Evolutionary conservation across 1,139 yeast genomes (phyloP).

Genomic region (Debaryomycetaceae sp.): DNA sequence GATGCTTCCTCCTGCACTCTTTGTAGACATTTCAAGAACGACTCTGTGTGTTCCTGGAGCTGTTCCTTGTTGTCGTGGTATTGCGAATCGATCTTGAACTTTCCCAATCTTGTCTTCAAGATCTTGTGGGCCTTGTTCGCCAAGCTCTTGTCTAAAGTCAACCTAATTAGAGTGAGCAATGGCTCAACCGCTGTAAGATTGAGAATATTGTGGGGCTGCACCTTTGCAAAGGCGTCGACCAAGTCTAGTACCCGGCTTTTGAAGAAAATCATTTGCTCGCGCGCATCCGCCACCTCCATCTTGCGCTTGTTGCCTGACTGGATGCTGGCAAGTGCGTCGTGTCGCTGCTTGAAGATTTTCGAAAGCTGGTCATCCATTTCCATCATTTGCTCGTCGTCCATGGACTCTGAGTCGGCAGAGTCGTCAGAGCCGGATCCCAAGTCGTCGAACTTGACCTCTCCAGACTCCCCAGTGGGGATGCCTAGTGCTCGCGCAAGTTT

Average conservation of each 20-base stretch:
- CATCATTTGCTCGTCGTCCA: conserved; percentile 98
- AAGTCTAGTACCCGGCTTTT: conserved; percentile 73
- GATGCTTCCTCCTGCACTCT: conserved; percentile 30
- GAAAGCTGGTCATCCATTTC: conserved; percentile 83
- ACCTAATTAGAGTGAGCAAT: conserved; percentile 45
- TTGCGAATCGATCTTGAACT: conserved; percentile 19
- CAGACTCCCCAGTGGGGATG: conserved; percentile 40
- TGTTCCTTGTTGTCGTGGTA: conserved; percentile 11
- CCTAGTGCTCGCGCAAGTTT: conserved; percentile 76
- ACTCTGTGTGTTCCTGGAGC: conserved; percentile 8
- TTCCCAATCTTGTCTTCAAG: conserved; percentile 55
- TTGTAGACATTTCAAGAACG: conserved; percentile 15
- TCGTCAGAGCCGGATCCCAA: conserved; percentile 25
- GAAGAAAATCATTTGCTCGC: conserved; percentile 68
- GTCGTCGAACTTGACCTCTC: conserved; percentile 36
- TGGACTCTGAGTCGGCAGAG: conserved; percentile 61
- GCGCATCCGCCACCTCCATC: conserved; percentile 62
- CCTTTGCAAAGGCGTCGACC: conserved; percentile 48
- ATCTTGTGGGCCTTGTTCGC: conserved; percentile 70
- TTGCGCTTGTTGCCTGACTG: conserved; percentile 60
- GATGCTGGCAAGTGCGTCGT: conserved; percentile 41
- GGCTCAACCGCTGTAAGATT: conserved; percentile 45
- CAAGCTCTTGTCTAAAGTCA: conserved; percentile 58
- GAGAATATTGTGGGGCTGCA: conserved; percentile 31
- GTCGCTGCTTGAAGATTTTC: conserved; percentile 73